Percentiles rank a stretch among this genome's conserved stretches.
Conservation (phyloP, 2,329 filamentous ascomycete genomes). For the Escovopsis sp. region DNA sequence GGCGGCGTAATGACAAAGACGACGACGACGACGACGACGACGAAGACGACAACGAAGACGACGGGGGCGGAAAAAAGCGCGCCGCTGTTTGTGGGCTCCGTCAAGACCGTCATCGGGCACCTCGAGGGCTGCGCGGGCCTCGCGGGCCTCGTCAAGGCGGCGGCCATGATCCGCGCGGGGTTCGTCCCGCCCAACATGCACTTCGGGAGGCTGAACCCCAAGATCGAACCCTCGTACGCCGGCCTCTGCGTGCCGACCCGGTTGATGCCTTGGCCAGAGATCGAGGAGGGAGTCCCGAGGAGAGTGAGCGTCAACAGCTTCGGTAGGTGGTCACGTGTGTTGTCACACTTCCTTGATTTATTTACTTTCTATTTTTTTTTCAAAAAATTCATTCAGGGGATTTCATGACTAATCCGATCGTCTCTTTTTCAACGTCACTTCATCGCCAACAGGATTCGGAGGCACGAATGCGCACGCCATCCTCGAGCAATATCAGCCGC, state of each 20-base stretch:
- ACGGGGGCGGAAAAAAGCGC: too few relatives aligned
- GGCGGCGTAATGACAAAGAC: not conserved
- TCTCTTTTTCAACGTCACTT: too few relatives aligned
- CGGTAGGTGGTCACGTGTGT: constrained; percentile 10
- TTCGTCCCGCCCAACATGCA: constrained; percentile 12
- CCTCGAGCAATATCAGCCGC: constrained; percentile 12
- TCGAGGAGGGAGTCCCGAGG: not conserved
- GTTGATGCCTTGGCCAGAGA: constrained; percentile 10
- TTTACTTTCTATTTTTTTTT: too few relatives aligned
- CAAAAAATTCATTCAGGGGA: constrained; percentile 21
- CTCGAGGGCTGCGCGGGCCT: constrained; percentile 10
- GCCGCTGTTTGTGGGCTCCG: not conserved
- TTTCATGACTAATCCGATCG: constrained; percentile 8
- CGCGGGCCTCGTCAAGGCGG: constrained; percentile 5
- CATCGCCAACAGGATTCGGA: constrained; percentile 16
- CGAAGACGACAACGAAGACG: too few relatives aligned
- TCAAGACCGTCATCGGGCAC: constrained; percentile 8
- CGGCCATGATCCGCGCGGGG: constrained; percentile 4
- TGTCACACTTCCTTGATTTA: too few relatives aligned
- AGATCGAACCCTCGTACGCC: constrained; percentile 3
- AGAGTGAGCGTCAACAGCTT: constrained; percentile 21
- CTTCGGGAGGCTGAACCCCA: constrained; percentile 6
- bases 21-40: too few relatives aligned
- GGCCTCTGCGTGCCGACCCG: constrained; percentile 10
- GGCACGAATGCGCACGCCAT: constrained; percentile 30